These are phyloP conservation scores for Macrophomina tecta DNA, from an alignment of 2,329 filamentous ascomycete genomes.

Conservation along the genomic window DNA sequence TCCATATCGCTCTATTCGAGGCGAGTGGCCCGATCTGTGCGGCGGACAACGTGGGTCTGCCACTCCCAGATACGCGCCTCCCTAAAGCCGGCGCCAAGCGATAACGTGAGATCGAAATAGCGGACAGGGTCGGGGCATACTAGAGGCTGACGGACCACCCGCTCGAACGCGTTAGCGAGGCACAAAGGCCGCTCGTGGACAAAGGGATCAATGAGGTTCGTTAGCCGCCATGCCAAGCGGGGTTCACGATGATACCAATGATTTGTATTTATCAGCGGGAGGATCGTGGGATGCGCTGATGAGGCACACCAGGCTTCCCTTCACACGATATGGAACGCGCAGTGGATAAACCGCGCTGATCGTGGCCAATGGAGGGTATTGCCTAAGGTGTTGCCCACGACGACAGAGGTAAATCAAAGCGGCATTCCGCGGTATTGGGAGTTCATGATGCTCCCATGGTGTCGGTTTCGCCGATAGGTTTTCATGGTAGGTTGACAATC, in stretches of 20 bases:
- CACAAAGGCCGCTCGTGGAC: background rate
- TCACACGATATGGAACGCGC: background rate
- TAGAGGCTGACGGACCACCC: conserved; percentile 10
- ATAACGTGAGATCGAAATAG: background rate
- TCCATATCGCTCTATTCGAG: background rate
- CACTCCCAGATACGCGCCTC: background rate
- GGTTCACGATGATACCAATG: background rate
- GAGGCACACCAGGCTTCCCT: background rate
- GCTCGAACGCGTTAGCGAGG: background rate
- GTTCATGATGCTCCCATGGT: background rate
- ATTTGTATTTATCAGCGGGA: conserved; percentile 6
- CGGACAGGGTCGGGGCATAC: background rate
- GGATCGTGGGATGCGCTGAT: background rate
- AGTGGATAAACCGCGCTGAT: background rate
- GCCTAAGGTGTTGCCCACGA: background rate
- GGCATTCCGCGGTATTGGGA: conserved; percentile 4
- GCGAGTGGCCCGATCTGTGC: background rate
- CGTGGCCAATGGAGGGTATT: background rate
- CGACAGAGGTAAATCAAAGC: background rate
- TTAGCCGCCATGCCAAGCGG: background rate
- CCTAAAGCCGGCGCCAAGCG: background rate
- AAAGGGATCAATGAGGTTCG: background rate
- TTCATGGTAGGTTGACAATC: background rate
- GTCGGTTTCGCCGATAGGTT: background rate
- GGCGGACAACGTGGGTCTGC: background rate